Evolutionary conservation across 805 yeast genomes (phyloP), one percentile per base, ranked within the genome.

Genomic region (Brettanomyces custersianus): DNA sequence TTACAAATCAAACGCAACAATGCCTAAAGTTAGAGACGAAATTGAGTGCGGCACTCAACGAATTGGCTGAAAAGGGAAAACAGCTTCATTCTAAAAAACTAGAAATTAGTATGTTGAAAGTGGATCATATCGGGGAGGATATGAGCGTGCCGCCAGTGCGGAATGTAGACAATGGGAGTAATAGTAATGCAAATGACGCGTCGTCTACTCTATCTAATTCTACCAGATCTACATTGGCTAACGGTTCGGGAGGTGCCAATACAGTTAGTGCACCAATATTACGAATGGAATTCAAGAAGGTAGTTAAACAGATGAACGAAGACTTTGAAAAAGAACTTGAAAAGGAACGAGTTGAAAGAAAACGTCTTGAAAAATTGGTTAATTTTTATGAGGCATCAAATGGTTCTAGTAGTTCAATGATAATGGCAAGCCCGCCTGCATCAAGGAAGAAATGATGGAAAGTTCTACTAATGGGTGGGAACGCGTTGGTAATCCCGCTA

Each of bases 241-340:
- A 43, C 10, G 28, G 45, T 12, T 43, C 52, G 5, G 43, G 50
- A 10, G 35, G 45, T 5, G 48, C 59, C 40, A 59, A 57, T 19
- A 44, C 45, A 27, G 47, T 55, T 7, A 53, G 59, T 43, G 72
- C 72, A 26, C 70, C 77, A 0, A 75, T 80, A 3, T 59, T 81
- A 55, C 63, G 84, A 38, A 66, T 72, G 42, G 87, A 81, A 54
- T 81, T 80, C 59, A 80, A 73, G 54, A 77, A 74, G 46, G 59
- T 80, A 34, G 75, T 80, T 4, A 59, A 66, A 17, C 77, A 74
- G 27, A 71, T 80, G 39, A 83, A 77, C 42, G 71, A 67, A 31
- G 74, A 66, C 38, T 74, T 77, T 47, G 84, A 78, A 44, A 48
- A 60, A 9, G 82, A 79, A 42, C 53, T 81, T 31, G 62, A 53